Conservation (phyloP, 1,139 yeast species). For the Taiozyma sp. region DNA sequence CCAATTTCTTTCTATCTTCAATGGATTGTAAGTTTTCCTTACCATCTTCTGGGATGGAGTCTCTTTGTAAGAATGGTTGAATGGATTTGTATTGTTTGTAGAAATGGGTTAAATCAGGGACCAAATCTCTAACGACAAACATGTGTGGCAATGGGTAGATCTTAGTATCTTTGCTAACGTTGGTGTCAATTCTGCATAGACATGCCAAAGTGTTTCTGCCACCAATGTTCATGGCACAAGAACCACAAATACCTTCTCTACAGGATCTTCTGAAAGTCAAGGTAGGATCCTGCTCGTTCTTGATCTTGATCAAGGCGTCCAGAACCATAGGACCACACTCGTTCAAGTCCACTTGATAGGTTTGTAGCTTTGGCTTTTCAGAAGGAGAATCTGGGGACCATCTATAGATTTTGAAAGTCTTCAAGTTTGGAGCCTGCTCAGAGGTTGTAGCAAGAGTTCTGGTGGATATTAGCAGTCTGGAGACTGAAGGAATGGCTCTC, state of each 20-base stretch:
- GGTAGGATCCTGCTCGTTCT: conserved; percentile 94
- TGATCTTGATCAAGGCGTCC: conserved; percentile 91
- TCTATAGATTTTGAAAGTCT: conserved; percentile 90
- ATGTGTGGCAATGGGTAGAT: conserved; percentile 98
- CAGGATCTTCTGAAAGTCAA: conserved; percentile 97
- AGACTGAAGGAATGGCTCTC: conserved; percentile 10
- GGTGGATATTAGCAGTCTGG: conserved; percentile 3
- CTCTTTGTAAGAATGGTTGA: conserved; percentile 93
- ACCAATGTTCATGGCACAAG: conserved; percentile 99
- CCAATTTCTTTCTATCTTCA: conserved; percentile 93
- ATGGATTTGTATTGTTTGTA: conserved; percentile 98
- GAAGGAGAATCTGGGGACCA: conserved; percentile 99
- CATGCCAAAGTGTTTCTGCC: conserved; percentile 97
- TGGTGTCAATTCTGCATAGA: conserved; percentile 87
- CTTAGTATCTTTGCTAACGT: conserved; percentile 69
- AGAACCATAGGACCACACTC: conserved; percentile 97
- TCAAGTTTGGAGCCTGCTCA: conserved; percentile 48
- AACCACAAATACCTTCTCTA: conserved; percentile 99
- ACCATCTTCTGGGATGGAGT: conserved; percentile 78
- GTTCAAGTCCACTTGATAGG: conserved; percentile 80
- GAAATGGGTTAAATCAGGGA: conserved; percentile 95
- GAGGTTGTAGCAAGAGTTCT: conserved; percentile 22
- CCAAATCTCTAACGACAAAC: conserved; percentile 96
- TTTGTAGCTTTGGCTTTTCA: conserved; percentile 82
- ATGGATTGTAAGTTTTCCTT: conserved; percentile 89